A percentile compares a stretch with the other conserved stretches of the same genome.
Conservation (phyloP, 2,329 filamentous ascomycete genomes). For the Diaporthe velutina region DNA sequence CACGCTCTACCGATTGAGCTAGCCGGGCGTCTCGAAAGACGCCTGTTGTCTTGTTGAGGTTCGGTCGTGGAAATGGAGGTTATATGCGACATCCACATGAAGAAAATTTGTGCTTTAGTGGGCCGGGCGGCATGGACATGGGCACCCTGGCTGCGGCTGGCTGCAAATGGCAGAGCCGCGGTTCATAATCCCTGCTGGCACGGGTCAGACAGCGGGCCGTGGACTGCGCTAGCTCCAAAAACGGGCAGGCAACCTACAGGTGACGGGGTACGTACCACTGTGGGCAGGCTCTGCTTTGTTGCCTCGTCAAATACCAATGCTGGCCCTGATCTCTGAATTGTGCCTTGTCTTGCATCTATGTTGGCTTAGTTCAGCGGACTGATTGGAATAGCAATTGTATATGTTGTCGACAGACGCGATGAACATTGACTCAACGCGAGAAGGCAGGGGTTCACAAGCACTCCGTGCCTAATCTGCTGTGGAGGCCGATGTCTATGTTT, state of each 20-base stretch:
- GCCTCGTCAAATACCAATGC: too few species aligned
- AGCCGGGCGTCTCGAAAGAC: constrained; percentile 58
- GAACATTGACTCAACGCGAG: background rate
- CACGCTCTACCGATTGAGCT: constrained; percentile 81
- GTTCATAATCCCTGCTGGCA: background rate
- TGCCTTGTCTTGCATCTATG: too few species aligned
- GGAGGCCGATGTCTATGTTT: too few species aligned
- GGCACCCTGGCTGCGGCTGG: background rate
- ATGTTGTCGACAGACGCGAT: background rate
- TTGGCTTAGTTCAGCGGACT: too few species aligned
- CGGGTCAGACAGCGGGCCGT: background rate
- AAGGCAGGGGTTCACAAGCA: too few species aligned
- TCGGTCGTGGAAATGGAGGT: background rate
- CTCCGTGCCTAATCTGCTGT: background rate
- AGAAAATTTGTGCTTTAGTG: constrained; percentile 1
- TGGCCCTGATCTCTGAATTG: too few species aligned
- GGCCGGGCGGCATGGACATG: background rate
- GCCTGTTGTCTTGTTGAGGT: background rate
- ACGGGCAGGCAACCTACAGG: background rate
- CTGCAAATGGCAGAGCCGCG: background rate
- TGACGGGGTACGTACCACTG: background rate
- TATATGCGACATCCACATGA: background rate
- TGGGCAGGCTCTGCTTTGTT: too few species aligned
- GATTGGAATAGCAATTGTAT: too few species aligned
- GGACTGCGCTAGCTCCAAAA: background rate